These are phyloP conservation scores for Quercus suber DNA, from an alignment of 306 rosid species.

Conservation along the genomic window DNA sequence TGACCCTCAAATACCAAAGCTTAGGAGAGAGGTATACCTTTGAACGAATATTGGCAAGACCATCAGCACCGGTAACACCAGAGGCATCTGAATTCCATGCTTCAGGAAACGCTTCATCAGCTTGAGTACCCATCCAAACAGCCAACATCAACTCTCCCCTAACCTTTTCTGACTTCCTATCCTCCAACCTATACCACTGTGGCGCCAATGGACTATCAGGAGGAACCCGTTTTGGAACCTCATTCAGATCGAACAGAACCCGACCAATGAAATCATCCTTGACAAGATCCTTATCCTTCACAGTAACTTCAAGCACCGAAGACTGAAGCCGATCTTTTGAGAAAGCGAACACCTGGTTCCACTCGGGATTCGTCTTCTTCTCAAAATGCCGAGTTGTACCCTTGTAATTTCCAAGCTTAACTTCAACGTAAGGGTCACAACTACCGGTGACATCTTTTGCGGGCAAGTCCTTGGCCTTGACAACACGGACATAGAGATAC, in stretches of 20 bases:
- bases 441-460: slow-evolving; percentile 85
- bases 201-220: slow-evolving; percentile 96
- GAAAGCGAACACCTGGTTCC: slow-evolving; percentile 95
- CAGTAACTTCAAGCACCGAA: slow-evolving; percentile 73
- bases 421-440: slow-evolving; percentile 91
- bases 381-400: slow-evolving; percentile 93
- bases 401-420: slow-evolving; percentile 87
- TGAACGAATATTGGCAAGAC: slow-evolving; percentile 82
- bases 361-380: slow-evolving; percentile 90
- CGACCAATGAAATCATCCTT: slow-evolving; percentile 90
- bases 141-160: slow-evolving; percentile 97
- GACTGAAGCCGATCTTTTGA: slow-evolving; percentile 89
- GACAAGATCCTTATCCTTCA: slow-evolving; percentile 85
- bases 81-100: slow-evolving; percentile 99
- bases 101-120: slow-evolving; percentile 96
- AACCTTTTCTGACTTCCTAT: slow-evolving; percentile 57
- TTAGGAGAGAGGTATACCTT: slow-evolving; percentile 96
- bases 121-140: slow-evolving; percentile 99
- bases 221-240: slow-evolving; percentile 89
- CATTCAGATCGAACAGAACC: slow-evolving; percentile 72
- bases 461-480: slow-evolving; percentile 85
- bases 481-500: slow-evolving; percentile 92
- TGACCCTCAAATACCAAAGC: slow-evolving; percentile 98
- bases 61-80: slow-evolving; percentile 77
- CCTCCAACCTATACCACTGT: slow-evolving; percentile 92